phyloP scores from a whole-genome alignment of 1,284 basidiomycete genomes.

The Schizophyllum commune region DNA sequence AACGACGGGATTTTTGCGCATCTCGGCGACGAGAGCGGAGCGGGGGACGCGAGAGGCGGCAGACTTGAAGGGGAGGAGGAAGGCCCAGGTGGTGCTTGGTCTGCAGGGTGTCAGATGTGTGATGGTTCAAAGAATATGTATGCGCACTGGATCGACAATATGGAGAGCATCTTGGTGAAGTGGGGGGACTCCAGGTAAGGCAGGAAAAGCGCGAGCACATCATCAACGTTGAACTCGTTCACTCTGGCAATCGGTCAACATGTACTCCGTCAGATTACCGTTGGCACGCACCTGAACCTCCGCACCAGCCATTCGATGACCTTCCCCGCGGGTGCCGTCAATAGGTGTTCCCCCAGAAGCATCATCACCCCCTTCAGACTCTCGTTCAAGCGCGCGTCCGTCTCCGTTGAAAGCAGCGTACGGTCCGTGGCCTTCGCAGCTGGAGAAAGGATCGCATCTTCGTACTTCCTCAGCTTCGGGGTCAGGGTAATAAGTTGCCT shows the following conservation, averaged over 20 bases:
- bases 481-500: slow-evolving; percentile 68
- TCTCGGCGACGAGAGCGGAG: slow-evolving; percentile 61
- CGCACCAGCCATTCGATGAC: slow-evolving; percentile 96
- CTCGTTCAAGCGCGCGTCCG: slow-evolving; percentile 54
- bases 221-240: slow-evolving; percentile 87
- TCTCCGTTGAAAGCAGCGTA: slow-evolving; percentile 66
- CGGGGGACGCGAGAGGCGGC: slow-evolving; percentile 68
- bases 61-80: slow-evolving; percentile 71
- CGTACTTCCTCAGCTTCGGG: slow-evolving; percentile 57
- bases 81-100: slow-evolving; percentile 47
- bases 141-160: slow-evolving; percentile 69
- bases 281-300: slow-evolving; percentile 69
- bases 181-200: slow-evolving; percentile 95
- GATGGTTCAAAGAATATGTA: slow-evolving; percentile 2
- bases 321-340: slow-evolving; percentile 78
- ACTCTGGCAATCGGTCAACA: slow-evolving; percentile 45
- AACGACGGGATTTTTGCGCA: slow-evolving; percentile 66
- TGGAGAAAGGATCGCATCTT: slow-evolving; percentile 79
- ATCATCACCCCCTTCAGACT: slow-evolving; percentile 61
- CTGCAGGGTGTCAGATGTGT: slow-evolving; percentile 21
- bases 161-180: slow-evolving; percentile 89
- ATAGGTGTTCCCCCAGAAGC: slow-evolving; percentile 72
- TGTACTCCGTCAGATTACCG: background rate
- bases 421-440: slow-evolving; percentile 71
- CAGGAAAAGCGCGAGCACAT: slow-evolving; percentile 78